phyloP scores from a whole-genome alignment of 2,329 filamentous ascomycete species.

The Verticillium nubilum region DNA sequence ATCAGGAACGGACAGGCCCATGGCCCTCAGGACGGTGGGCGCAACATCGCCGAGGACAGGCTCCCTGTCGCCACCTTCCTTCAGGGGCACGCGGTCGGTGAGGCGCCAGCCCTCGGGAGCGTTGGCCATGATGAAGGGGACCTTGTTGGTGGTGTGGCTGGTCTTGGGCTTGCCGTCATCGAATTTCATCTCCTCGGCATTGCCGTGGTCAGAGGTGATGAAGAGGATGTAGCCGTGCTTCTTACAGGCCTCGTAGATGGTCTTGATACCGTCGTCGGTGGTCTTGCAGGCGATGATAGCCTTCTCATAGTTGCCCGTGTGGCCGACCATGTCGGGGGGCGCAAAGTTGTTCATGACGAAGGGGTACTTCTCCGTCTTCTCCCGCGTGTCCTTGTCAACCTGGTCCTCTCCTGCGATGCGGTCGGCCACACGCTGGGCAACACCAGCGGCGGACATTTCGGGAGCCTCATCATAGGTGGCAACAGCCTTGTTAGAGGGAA shows the following conservation, averaged over 20 bases:
- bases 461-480: constrained; percentile 92
- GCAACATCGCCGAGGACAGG: constrained; percentile 97
- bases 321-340: constrained; percentile 97
- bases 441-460: constrained; percentile 89
- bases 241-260: constrained; percentile 90
- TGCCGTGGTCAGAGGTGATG: constrained; percentile 94
- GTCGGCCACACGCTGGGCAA: constrained; percentile 86
- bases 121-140: constrained; percentile 97
- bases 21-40: constrained; percentile 83
- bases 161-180: constrained; percentile 95
- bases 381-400: background rate
- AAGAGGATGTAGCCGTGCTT: constrained; percentile 89
- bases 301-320: constrained; percentile 95
- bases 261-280: constrained; percentile 90
- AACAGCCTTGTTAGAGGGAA: constrained; percentile 84
- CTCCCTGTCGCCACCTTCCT: constrained; percentile 53
- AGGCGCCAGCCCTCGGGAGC: constrained; percentile 85
- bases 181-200: constrained; percentile 99
- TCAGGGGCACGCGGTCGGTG: constrained; percentile 20
- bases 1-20: constrained; percentile 85
- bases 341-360: constrained; percentile 99
- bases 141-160: constrained; percentile 95
- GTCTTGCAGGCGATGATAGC: constrained; percentile 78
- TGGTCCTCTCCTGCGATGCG: constrained; percentile 46
- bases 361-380: constrained; percentile 59